Evolutionary conservation across 139 green algal species (phyloP).

Genomic region (Chlorella sp.): DNA sequence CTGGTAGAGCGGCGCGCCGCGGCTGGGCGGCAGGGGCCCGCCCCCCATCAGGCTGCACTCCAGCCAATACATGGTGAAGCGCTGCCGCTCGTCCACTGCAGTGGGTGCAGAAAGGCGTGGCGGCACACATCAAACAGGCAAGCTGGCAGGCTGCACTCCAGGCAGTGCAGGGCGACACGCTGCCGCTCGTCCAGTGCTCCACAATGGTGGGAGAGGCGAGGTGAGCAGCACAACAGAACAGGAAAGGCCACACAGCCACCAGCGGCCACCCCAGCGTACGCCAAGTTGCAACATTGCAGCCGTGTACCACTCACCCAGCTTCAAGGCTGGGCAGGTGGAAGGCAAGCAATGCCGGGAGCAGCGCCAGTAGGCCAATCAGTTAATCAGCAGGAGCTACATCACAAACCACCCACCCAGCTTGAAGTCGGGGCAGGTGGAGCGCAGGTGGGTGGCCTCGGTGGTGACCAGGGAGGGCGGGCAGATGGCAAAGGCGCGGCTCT

Average conservation of each 20-base stretch:
- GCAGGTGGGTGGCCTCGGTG: constrained; percentile 7
- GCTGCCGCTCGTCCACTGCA: constrained; percentile 48
- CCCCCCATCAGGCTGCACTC: constrained; percentile 40
- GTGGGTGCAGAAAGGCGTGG: neutral
- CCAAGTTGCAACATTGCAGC: no score
- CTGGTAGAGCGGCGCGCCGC: constrained; percentile 26
- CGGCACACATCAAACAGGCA: no score
- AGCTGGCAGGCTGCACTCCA: neutral
- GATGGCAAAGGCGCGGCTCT: constrained; percentile 38
- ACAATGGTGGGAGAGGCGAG: neutral
- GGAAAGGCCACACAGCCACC: no score
- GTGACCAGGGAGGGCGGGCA: constrained; percentile 43
- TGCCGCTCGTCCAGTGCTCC: no score
- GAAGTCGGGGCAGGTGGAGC: constrained; percentile 44
- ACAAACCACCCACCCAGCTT: constrained; percentile 19
- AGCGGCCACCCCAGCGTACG: no score
- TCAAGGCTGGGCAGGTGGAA: no score
- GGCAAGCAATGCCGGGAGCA: no score
- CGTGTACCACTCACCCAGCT: no score
- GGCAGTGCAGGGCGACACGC: no score
- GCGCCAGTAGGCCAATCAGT: no score
- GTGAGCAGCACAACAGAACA: neutral
- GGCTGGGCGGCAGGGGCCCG: neutral
- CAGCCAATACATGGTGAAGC: constrained; percentile 55
- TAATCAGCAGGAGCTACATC: neutral